Evolutionary conservation across 257 asterid species (phyloP).

Genomic region (Ligustrum vulgare): DNA sequence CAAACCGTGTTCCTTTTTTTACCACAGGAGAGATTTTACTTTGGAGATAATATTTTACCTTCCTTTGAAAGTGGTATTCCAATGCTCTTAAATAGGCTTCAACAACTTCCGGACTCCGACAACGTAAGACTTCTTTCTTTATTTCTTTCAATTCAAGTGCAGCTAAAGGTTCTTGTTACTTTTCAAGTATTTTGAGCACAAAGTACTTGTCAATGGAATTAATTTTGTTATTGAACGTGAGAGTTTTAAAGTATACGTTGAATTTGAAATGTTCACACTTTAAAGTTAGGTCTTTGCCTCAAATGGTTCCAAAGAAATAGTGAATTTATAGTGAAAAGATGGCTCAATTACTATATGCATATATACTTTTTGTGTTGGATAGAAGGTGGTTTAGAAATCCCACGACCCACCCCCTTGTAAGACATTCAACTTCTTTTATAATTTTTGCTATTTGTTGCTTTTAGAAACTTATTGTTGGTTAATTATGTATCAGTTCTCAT

Average conservation of each 20-base stretch:
- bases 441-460: background rate
- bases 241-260: background rate
- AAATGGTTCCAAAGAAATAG: background rate
- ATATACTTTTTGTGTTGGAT: background rate
- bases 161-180: background rate
- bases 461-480: background rate
- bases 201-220: background rate
- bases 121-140: conserved; percentile 53
- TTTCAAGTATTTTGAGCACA: conserved; percentile 5
- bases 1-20: background rate
- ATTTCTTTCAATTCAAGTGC: conserved; percentile 9
- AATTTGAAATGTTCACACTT: background rate
- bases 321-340: background rate
- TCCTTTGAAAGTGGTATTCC: conserved; percentile 99
- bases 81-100: conserved; percentile 81
- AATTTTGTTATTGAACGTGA: background rate
- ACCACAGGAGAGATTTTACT: conserved; percentile 92
- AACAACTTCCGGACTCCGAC: conserved; percentile 93
- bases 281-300: background rate
- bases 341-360: background rate
- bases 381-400: background rate
- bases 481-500: background rate
- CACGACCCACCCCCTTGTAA: background rate
- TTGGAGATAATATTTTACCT: conserved; percentile 88
- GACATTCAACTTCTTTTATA: background rate